Conservation (phyloP, 2,329 filamentous ascomycete genomes). For the Monosporascus sp. region DNA sequence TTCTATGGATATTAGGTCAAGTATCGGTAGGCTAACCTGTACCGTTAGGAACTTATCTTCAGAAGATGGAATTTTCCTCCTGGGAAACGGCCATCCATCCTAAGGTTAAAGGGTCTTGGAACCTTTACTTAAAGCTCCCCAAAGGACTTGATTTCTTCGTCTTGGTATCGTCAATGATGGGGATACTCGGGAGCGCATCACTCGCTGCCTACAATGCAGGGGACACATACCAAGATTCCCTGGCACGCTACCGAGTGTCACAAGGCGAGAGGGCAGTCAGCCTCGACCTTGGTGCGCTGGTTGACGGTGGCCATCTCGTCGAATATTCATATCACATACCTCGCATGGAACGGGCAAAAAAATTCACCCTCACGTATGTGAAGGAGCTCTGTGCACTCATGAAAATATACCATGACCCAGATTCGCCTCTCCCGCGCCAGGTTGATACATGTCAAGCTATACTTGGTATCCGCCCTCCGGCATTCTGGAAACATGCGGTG, state of each 20-base stretch:
- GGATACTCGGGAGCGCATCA: constrained; percentile 25
- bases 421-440: neutral
- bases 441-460: neutral
- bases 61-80: constrained; percentile 32
- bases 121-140: constrained; percentile 22
- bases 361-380: neutral
- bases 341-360: constrained; percentile 2
- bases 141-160: constrained; percentile 37
- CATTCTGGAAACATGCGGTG: neutral
- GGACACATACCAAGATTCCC: constrained; percentile 32
- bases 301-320: constrained; percentile 13
- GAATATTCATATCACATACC: neutral
- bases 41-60: constrained; percentile 24
- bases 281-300: constrained; percentile 28
- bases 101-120: constrained; percentile 34
- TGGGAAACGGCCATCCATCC: constrained; percentile 31
- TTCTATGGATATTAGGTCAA: neutral
- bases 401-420: constrained; percentile 3
- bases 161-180: constrained; percentile 32
- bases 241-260: constrained; percentile 22
- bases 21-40: neutral
- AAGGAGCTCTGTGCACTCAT: neutral
- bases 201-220: constrained; percentile 33
- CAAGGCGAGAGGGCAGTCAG: constrained; percentile 18
- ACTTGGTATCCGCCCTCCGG: constrained; percentile 1